Evolutionary conservation across 164 flowering plant species (phyloP).

Genomic region (Annona squamosa): DNA sequence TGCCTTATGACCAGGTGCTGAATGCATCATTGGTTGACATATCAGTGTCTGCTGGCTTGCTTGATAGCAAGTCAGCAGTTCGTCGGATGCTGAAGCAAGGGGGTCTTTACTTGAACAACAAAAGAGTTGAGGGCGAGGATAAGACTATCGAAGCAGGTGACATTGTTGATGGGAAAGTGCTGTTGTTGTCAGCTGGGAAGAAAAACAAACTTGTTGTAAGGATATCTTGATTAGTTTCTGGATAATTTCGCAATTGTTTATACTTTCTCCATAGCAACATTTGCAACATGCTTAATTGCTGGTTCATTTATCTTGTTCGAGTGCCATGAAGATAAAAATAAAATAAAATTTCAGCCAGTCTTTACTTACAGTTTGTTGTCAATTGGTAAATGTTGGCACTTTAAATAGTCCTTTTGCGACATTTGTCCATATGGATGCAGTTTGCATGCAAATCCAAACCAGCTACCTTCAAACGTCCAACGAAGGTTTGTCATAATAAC

Average conservation of each 20-base stretch:
- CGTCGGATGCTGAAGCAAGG: conserved; percentile 75
- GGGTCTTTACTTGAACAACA: conserved; percentile 69
- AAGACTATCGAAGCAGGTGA: conserved; percentile 57
- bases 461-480: too few relatives aligned
- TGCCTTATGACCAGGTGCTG: conserved; percentile 44
- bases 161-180: conserved; percentile 66
- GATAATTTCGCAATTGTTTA: not conserved
- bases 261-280: not conserved
- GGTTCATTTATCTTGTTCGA: not conserved
- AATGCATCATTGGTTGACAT: conserved; percentile 48
- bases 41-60: conserved; percentile 62
- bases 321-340: not conserved
- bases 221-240: conserved; percentile 28
- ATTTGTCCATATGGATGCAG: too few relatives aligned
- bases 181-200: conserved; percentile 75
- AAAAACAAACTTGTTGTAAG: conserved; percentile 78
- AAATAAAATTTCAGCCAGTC: too few relatives aligned
- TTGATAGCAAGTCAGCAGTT: conserved; percentile 72
- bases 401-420: too few relatives aligned
- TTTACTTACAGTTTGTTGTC: too few relatives aligned
- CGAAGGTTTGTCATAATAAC: too few relatives aligned
- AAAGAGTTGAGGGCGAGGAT: conserved; percentile 55
- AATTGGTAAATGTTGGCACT: too few relatives aligned
- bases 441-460: too few relatives aligned
- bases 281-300: not conserved